Percentiles rank a stretch among this genome's conserved stretches.
phyloP scores from a whole-genome alignment of 2,329 filamentous ascomycete genomes.

The Grosmannia huntii region DNA sequence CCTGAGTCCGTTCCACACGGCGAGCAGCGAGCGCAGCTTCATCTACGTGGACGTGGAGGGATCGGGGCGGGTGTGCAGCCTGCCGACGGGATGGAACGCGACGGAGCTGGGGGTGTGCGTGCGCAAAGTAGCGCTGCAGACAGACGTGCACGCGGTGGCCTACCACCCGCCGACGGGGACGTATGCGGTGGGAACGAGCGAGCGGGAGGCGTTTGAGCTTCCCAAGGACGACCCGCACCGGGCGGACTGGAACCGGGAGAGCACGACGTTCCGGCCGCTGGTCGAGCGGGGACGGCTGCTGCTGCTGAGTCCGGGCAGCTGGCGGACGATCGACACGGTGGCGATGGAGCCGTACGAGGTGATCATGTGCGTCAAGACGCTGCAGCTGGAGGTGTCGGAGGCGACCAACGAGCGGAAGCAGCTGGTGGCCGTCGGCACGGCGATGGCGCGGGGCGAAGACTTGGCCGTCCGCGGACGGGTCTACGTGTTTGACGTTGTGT shows the following conservation, averaged over 20 bases:
- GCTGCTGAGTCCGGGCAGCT: conserved; percentile 64
- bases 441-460: conserved; percentile 80
- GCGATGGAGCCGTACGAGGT: conserved; percentile 63
- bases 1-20: conserved; percentile 64
- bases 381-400: conserved; percentile 84
- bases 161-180: conserved; percentile 65
- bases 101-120: conserved; percentile 65
- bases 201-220: conserved; percentile 60
- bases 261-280: conserved; percentile 49
- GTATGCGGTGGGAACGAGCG: conserved; percentile 65
- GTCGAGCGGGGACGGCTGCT: conserved; percentile 62
- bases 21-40: conserved; percentile 68
- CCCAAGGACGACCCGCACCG: conserved; percentile 80
- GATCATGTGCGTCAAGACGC: conserved; percentile 67
- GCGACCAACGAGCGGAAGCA: conserved; percentile 75
- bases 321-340: conserved; percentile 66
- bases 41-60: conserved; percentile 65
- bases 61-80: conserved; percentile 58
- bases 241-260: conserved; percentile 66
- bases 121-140: conserved; percentile 54
- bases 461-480: conserved; percentile 73
- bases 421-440: conserved; percentile 74
- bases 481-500: conserved; percentile 83
- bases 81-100: conserved; percentile 55
- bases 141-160: conserved; percentile 59